Base-by-base conservation (phyloP, 139 green algal genomes). In the Gonium pectorale region DNA sequence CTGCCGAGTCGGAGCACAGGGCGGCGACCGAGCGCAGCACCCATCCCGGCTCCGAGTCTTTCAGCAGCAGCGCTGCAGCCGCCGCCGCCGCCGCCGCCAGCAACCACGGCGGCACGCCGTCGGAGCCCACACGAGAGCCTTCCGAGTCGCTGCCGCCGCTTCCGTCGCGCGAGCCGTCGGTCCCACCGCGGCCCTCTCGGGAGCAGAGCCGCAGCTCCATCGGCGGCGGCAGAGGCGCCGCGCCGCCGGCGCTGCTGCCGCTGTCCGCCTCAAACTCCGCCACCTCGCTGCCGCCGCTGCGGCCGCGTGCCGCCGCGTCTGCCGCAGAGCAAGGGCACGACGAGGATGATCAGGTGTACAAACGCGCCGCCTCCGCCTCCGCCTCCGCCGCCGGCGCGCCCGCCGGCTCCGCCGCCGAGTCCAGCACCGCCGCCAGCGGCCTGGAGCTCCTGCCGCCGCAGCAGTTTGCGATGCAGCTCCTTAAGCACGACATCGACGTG, bases 401-500 rank as follows among this genome's bases (percentile, higher is more conserved):
- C 60, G 22, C 1, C 29, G 22, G 24, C 5, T 19, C 37, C n/a
- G 44, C 43, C 26, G 59, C 26, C 9, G 29, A 41, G 17, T 1
- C 27, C 4, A 7, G 27, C 26, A 29, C 41, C 5, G 3, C 43
- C 43, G 43, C 41, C 15, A 40, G 24, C 38, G 35, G 35, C 37
- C 49, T 26, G 3, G 77, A 70, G 35, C 69, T 90, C 75, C 74
- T 86, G 59, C 81, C 86, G 35, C 82, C 86, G 27, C 86, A 90
- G 41, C 60, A 75, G 49, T 90, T 90, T 74, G 86, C 86, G 9
- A 41, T 90, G 67, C 81, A 90, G 74, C 80, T 90, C 44, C 75
- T 90, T 11, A 51, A 66, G 22, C 86, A 88, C 46, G 86, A 90
- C 64, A 66, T 90, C 26, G 72, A 80, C 22, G 80, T 85, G 17